phyloP scores from a whole-genome alignment of 345 rosid genomes.

The Eucalyptus curtisii region DNA sequence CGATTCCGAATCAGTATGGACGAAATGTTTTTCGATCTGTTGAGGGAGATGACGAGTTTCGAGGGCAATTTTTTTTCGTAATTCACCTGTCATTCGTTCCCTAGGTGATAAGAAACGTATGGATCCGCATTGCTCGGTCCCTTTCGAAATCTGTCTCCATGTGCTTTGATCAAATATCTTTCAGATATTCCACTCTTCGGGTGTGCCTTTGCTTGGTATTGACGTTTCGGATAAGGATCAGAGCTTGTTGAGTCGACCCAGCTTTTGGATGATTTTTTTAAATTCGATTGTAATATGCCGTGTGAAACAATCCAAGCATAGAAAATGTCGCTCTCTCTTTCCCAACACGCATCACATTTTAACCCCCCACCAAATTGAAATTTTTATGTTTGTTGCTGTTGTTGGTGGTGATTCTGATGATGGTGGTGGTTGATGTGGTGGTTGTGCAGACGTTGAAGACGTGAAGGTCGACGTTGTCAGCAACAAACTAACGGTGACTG shows the following conservation, averaged over 20 bases:
- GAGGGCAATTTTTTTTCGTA: background rate
- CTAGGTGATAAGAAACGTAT: background rate
- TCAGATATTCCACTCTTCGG: background rate
- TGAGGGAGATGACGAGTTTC: background rate
- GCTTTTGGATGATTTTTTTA: background rate
- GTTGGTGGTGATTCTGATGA: background rate
- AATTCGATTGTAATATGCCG: background rate
- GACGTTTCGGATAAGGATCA: background rate
- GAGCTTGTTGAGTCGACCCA: background rate
- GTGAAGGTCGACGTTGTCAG: conserved; percentile 38
- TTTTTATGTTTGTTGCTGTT: background rate
- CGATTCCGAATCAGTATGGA: background rate
- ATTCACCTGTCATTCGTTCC: background rate
- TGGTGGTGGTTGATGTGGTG: background rate
- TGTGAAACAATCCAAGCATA: background rate
- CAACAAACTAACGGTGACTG: conserved; percentile 59
- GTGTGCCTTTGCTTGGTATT: background rate
- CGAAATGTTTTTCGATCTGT: background rate
- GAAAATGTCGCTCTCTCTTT: background rate
- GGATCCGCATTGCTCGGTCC: background rate
- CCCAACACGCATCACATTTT: background rate
- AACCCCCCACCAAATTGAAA: background rate
- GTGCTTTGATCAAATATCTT: background rate
- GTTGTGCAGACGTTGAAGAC: conserved; percentile 50
- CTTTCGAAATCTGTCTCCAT: background rate